Percentiles rank a stretch among this genome's conserved stretches.
phyloP scores from a whole-genome alignment of 495 filamentous ascomycete species.

The Penicillium argentinense region DNA sequence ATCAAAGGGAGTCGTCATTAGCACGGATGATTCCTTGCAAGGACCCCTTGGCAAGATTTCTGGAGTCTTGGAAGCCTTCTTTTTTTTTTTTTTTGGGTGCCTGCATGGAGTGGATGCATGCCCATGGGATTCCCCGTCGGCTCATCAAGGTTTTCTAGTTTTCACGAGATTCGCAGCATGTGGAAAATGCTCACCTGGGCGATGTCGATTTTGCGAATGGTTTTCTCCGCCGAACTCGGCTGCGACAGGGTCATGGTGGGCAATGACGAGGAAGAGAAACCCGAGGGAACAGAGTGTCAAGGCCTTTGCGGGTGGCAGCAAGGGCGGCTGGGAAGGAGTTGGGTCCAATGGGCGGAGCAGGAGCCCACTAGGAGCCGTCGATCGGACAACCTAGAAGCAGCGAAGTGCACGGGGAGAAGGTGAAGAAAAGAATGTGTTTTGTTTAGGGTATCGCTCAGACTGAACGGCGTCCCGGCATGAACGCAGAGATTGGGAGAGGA shows the following conservation, averaged over 20 bases:
- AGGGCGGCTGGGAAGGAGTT: constrained; percentile 33
- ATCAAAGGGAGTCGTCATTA: constrained; percentile 7
- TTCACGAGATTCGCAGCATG: not conserved
- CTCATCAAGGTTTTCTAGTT: no score
- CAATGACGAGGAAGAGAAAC: constrained; percentile 13
- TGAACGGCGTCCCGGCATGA: no score
- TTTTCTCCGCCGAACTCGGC: constrained; percentile 39
- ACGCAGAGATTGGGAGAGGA: no score
- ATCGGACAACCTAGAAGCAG: not conserved
- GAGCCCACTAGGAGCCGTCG: constrained; percentile 14
- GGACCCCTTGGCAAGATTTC: not conserved
- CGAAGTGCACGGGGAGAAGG: not conserved
- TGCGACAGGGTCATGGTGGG: constrained; percentile 36
- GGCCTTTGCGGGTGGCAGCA: constrained; percentile 11
- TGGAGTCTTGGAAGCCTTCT: not conserved
- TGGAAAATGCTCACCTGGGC: constrained; percentile 67
- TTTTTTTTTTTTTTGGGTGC: not conserved
- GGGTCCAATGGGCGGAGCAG: constrained; percentile 25
- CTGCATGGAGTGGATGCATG: constrained; percentile 2
- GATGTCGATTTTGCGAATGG: constrained; percentile 55
- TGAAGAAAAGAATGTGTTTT: constrained; percentile 10
- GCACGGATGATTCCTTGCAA: not conserved
- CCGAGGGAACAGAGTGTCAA: constrained; percentile 13
- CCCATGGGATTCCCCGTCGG: not conserved
- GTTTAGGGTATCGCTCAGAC: no score